Evolutionary conservation across 768 basidiomycete species (phyloP), one percentile per base, ranked within the genome.

Genomic region (Flagelloscypha sp.): DNA sequence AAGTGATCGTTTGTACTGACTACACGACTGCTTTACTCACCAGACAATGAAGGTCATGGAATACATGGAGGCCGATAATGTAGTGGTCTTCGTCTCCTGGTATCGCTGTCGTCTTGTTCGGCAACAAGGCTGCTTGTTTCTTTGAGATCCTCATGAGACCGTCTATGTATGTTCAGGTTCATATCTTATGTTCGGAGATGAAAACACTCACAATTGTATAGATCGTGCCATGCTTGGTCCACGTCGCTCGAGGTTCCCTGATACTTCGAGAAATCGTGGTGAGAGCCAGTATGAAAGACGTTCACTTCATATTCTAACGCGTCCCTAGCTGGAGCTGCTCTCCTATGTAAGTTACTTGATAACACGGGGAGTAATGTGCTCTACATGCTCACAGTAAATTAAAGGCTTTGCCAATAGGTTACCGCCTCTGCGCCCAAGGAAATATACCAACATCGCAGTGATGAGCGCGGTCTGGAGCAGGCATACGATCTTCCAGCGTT

Each of bases 11-110:
- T n/a, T n/a, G n/a, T n/a, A n/a, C n/a, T n/a, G n/a, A n/a, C n/a
- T n/a, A n/a, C n/a, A n/a, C n/a, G n/a, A 22, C 23, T 6, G 24
- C 25, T 10, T 11, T 9, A 27, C 51, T 8, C 17, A 59, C 57
- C 38, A 57, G 30, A 32, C 57, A 59, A 38, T 56, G 55, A 7
- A 56, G 42, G 29, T 54, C 48, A 30, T 56, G 56, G 37, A 51
- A 56, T 3, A 56, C 50, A 18, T 53, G 27, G 23, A 10, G 24
- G 10, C 12, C 13, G 16, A 20, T 2, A 16, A 41, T 42, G 27
- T 47, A 47, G 16, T 47, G 33, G 0, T 38, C 42, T 2, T 27
- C 17, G 24, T 47, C 42, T 2, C 40, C 42, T 1, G 46, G 42
- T 16, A 44, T 41, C 9, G 36, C 36, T 6, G 40, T 34, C 2